These are phyloP conservation scores for Ilyonectria destructans DNA, from an alignment of 2,329 filamentous ascomycete species.

Conservation along the genomic window DNA sequence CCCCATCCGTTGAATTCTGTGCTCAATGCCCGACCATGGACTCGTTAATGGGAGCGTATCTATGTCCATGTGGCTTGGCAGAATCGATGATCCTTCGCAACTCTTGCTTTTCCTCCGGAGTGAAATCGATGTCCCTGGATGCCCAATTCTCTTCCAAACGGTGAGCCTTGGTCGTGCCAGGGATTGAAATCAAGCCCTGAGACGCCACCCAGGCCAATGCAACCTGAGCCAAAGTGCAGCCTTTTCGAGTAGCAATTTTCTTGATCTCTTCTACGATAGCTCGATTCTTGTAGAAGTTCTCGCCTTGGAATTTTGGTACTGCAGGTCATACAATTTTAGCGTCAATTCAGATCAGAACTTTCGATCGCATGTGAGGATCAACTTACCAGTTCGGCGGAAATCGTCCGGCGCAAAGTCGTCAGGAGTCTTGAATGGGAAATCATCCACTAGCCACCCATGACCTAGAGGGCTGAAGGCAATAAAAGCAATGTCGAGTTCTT, in stretches of 20 bases:
- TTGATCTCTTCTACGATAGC: slow-evolving; percentile 60
- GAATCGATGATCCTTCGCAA: slow-evolving; percentile 58
- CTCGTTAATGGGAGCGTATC: background rate
- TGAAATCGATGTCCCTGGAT: slow-evolving; percentile 55
- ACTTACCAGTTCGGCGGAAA: slow-evolving; percentile 58
- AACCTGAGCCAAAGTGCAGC: slow-evolving; percentile 54
- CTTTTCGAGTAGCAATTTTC: slow-evolving; percentile 53
- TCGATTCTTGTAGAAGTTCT: slow-evolving; percentile 63
- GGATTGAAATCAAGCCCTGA: slow-evolving; percentile 62
- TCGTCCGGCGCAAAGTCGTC: slow-evolving; percentile 63
- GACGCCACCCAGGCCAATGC: slow-evolving; percentile 59
- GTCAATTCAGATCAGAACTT: background rate
- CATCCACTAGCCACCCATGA: slow-evolving; percentile 64
- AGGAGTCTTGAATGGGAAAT: slow-evolving; percentile 59
- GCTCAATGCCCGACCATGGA: background rate
- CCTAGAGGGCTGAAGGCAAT: slow-evolving; percentile 65
- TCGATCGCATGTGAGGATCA: background rate
- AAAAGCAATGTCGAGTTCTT: slow-evolving; percentile 60
- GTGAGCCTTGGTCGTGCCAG: slow-evolving; percentile 60
- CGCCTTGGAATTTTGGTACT: slow-evolving; percentile 58
- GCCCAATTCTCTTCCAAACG: slow-evolving; percentile 60
- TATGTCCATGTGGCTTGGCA: background rate
- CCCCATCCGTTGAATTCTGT: no score
- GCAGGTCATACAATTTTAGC: no score
- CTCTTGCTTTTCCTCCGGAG: slow-evolving; percentile 56